Evolutionary conservation across 2,329 filamentous ascomycete genomes (phyloP), one percentile per base, ranked within the genome.

Genomic region (Xylariaceae sp.): DNA sequence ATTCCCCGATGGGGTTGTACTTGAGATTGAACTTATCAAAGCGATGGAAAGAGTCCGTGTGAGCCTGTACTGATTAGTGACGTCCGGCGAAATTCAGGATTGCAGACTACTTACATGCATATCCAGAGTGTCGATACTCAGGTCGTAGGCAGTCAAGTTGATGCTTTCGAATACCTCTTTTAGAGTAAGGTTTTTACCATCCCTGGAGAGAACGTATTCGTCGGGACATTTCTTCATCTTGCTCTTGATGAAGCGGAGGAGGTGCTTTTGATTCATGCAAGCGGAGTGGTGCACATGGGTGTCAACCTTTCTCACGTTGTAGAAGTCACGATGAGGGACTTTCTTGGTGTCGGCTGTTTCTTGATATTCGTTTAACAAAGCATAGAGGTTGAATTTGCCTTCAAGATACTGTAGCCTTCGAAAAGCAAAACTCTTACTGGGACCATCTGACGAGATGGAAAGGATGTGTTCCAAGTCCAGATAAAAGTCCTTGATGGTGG

Each of bases 21-120:
- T 98, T 98, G 42, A 98, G 73, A 62, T 98, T 98, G 76, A 98
- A 98, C 65, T 98, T 98, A 72, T 98, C 93, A 62, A 98, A 98
- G 3, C 93, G 87, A 66, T 98, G 93, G 69, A 98, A 98, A 0
- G 89, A 94, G 65, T 98, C 93, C 9, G 89, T 96, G 60, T 98
- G 93, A 18, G 93, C 91, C 83, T 88, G 13, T 17, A 36, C 15
- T 13, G 15, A 6, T 19, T 19, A 35, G 30, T 17, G 15, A 7
- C 6, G 30, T 6, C 13, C 19, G n/a, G 17, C 33, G 4, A 17
- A 12, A 19, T 8, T 7, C 33, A 17, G 15, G 12, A 19, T n/a
- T 19, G 30, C 8, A 11, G 22, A 13, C 13, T 29, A 46, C 85
- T 62, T 71, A 88, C 86, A 71, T 98, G 93, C 93, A 98, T 98